These are phyloP conservation scores for Apiotrichum gracile DNA, from an alignment of 1,284 basidiomycete species.

Conservation along the genomic window DNA sequence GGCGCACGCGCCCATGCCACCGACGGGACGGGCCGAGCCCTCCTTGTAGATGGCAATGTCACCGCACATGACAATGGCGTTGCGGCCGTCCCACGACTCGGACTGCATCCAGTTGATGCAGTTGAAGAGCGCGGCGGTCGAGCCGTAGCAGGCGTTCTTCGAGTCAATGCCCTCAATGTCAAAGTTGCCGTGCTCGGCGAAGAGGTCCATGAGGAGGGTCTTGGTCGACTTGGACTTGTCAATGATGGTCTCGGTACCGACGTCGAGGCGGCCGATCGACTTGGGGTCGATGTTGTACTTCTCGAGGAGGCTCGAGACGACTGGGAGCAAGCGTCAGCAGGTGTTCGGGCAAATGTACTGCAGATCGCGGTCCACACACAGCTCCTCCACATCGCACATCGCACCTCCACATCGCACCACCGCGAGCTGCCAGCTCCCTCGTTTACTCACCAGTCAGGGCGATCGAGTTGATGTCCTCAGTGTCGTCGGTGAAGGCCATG, in stretches of 20 bases:
- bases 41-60: constrained; percentile 99
- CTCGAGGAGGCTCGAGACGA: constrained; percentile 76
- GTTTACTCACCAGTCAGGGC: constrained; percentile 83
- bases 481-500: constrained; percentile 97
- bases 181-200: constrained; percentile 81
- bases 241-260: constrained; percentile 98
- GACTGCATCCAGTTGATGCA: constrained; percentile 96
- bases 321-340: constrained; percentile 48
- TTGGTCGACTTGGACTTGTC: constrained; percentile 99
- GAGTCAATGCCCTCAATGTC: constrained; percentile 97
- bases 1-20: constrained; percentile 92
- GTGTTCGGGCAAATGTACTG: background rate
- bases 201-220: constrained; percentile 97
- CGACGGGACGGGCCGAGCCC: constrained; percentile 88
- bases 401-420: no score
- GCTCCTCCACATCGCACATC: no score
- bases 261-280: constrained; percentile 93
- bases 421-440: no score
- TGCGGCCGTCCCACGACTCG: constrained; percentile 95
- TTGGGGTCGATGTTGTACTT: constrained; percentile 96
- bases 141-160: constrained; percentile 99
- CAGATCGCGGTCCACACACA: no score
- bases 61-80: constrained; percentile 94
- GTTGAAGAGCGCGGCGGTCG: constrained; percentile 96
- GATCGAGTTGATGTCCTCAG: constrained; percentile 98